Conservation (phyloP, 139 green algal species). For the Spirogloea muscicola region DNA sequence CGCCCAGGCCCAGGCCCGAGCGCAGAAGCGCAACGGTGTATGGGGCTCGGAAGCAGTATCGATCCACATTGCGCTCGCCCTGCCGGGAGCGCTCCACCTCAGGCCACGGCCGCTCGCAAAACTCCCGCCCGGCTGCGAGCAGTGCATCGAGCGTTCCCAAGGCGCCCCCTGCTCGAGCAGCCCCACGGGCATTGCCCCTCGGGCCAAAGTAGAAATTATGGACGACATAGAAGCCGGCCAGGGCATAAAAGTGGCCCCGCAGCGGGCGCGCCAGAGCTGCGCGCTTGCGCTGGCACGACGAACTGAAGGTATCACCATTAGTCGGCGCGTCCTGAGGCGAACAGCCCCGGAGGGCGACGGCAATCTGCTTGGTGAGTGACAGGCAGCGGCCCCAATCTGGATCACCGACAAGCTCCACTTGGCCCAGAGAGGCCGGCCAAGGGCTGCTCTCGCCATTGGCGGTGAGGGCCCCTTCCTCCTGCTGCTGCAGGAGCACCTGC, state of each 20-base stretch:
- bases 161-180: conserved; percentile 49
- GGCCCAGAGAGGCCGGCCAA: no score
- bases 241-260: conserved; percentile 51
- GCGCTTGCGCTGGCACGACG: not conserved
- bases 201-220: conserved; percentile 68
- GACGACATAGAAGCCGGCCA: conserved; percentile 78
- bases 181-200: not conserved
- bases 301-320: not conserved
- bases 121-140: not conserved
- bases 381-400: conserved; percentile 14
- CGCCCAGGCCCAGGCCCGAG: conserved; percentile 58
- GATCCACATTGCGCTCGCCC: conserved; percentile 61
- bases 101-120: conserved; percentile 23
- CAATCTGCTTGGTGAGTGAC: not conserved
- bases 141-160: conserved; percentile 46
- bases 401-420: conserved; percentile 18
- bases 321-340: not conserved
- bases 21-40: conserved; percentile 68
- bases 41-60: conserved; percentile 76
- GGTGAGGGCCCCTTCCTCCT: no score
- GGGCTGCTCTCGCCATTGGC: no score
- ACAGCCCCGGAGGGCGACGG: not conserved
- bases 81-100: conserved; percentile 30
- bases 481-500: no score
- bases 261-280: conserved; percentile 7